Conservation (phyloP, 805 yeast genomes). For the Nakazawaea pomicola region DNA sequence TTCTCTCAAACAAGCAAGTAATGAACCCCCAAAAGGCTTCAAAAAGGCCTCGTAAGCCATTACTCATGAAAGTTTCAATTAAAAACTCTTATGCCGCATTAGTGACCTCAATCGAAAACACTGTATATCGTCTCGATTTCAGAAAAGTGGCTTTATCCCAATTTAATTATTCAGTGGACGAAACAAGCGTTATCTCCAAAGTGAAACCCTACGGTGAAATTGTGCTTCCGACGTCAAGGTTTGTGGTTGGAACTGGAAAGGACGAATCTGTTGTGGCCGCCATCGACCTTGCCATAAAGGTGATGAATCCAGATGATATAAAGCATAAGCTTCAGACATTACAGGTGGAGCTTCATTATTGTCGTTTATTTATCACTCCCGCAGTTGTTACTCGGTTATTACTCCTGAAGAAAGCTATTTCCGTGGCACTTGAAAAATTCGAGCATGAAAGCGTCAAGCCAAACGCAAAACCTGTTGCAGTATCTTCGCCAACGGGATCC, state of each 20-base stretch:
- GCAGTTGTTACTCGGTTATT: conserved; percentile 36
- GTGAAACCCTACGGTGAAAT: conserved; percentile 35
- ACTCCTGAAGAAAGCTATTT: conserved; percentile 27
- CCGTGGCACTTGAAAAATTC: background rate
- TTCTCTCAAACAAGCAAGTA: too few species aligned
- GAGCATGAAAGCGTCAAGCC: background rate
- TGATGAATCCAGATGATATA: conserved; percentile 32
- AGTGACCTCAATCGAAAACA: conserved; percentile 27
- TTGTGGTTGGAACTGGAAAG: conserved; percentile 36
- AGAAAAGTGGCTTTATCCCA: conserved; percentile 26
- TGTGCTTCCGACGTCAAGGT: conserved; percentile 34
- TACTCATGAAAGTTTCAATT: conserved; percentile 5
- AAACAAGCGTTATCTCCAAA: conserved; percentile 2
- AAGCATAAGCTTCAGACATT: conserved; percentile 34
- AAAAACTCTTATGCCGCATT: conserved; percentile 30
- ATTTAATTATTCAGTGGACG: conserved; percentile 21
- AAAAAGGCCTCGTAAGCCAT: conserved; percentile 2
- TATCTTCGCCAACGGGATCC: conserved; percentile 6
- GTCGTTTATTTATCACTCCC: conserved; percentile 55
- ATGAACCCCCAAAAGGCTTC: too few species aligned
- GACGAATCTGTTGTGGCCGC: conserved; percentile 39
- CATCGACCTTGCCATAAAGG: conserved; percentile 37
- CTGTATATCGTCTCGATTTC: conserved; percentile 30
- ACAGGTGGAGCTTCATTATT: conserved; percentile 54
- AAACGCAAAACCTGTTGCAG: background rate